Conservation (phyloP, 768 basidiomycete species). For the Trametopsis cervina region DNA sequence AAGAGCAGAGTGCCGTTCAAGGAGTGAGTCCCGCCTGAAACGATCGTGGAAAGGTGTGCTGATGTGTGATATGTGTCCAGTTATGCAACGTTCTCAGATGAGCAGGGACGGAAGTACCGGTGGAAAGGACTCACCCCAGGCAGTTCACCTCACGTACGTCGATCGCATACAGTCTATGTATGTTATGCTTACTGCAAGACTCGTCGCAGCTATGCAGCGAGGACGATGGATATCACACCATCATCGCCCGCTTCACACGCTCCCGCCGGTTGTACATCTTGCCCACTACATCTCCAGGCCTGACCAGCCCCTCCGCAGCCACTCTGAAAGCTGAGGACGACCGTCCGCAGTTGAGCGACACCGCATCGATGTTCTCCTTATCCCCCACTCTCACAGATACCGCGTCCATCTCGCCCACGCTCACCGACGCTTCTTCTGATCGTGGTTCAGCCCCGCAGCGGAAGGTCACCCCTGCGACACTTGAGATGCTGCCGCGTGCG, state of each 20-base stretch:
- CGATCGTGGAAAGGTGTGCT: not conserved
- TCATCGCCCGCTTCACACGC: conserved; percentile 32
- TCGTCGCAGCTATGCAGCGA: conserved; percentile 27
- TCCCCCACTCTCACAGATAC: conserved; percentile 8
- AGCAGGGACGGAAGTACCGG: conserved; percentile 28
- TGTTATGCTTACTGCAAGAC: not conserved
- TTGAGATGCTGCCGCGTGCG: conserved; percentile 28
- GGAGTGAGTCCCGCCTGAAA: conserved; percentile 22
- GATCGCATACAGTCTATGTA: not conserved
- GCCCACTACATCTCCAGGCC: not conserved
- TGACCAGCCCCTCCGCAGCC: not conserved
- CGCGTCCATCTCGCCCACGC: conserved; percentile 7
- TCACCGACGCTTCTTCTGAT: conserved; percentile 1
- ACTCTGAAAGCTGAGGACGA: too few species aligned
- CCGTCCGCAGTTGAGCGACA: not conserved
- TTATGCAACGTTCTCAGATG: conserved; percentile 30
- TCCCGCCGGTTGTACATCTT: conserved; percentile 16
- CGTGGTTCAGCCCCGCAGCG: not conserved
- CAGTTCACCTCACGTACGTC: conserved; percentile 27
- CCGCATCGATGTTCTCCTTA: conserved; percentile 5
- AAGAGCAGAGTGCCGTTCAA: conserved; percentile 35
- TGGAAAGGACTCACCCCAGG: conserved; percentile 37
- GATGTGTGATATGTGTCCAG: conserved; percentile 17
- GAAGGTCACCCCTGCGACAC: conserved; percentile 19
- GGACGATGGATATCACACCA: conserved; percentile 24